Base-by-base conservation (phyloP, 2,329 filamentous ascomycete genomes). In the Gremmenia infestans region DNA sequence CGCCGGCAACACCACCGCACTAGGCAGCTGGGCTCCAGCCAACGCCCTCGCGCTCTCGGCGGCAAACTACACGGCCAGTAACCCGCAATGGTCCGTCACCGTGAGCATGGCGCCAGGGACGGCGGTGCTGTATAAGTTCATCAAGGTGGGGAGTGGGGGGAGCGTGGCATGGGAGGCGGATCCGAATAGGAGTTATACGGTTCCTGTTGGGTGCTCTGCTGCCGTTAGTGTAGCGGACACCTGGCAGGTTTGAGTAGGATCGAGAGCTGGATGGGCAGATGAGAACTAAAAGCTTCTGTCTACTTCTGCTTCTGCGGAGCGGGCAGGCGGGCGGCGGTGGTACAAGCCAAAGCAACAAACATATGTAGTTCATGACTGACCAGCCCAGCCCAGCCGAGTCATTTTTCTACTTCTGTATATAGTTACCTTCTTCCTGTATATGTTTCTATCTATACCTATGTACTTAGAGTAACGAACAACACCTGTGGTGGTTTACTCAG, bases 41-140 rank as follows among this genome's bases (percentile, higher is more conserved):
- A 73, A 71, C 32, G 86, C 80, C 0, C 64, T 86, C 5, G 64
- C 79, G 0, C 73, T 91, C 25, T 79, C 76, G 46, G 80, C 86
- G 5, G 74, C 72, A 14, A 66, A 74, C n/a, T 90, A 89, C 67
- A 83, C 81, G 0, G 63, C 71, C 3, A 71, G 68, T 47, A 81
- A 86, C 64, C 82, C 80, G 1, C 60, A 86, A 7, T 90, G 87
- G 87, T 77, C 73, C 49, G 75, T 70, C 1, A 78, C 78, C 0
- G 66, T 89, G 35, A 73, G 71, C 2, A 68, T 90, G 22, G 70
- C 74, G 0, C 74, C 81, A 0, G 85, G 85, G 2, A 73, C 75
- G 52, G 71, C 67, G 2, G 74, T 89, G 45, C 65, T 83, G 72
- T 89, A 88, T 70, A 89, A 89, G 74, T 90, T 82, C 66, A 78